phyloP scores from a whole-genome alignment of 2,329 filamentous ascomycete species.

The Xylariaceae sp. region DNA sequence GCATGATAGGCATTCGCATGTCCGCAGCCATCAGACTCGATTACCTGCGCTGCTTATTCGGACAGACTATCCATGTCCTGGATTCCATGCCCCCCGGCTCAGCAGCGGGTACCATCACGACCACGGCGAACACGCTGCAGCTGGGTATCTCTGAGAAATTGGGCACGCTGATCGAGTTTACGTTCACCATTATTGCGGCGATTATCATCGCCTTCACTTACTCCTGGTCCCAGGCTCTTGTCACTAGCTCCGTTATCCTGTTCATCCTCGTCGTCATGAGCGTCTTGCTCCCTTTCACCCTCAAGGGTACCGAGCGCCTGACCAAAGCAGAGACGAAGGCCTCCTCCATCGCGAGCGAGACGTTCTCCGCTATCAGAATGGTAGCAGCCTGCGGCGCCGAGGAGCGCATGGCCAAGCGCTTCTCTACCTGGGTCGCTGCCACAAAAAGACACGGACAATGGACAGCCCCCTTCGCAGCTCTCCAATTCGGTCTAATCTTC shows the following conservation, averaged over 20 bases:
- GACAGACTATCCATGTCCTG: constrained; percentile 61
- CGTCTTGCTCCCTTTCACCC: constrained; percentile 49
- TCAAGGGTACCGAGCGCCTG: constrained; percentile 45
- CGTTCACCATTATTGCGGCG: constrained; percentile 47
- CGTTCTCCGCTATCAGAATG: constrained; percentile 56
- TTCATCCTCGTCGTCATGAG: constrained; percentile 49
- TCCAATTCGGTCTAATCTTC: constrained; percentile 52
- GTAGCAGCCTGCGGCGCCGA: constrained; percentile 59
- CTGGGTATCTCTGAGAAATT: constrained; percentile 61
- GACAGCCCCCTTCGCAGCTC: constrained; percentile 46
- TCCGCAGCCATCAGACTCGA: constrained; percentile 57
- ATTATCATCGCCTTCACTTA: constrained; percentile 52
- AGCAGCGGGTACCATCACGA: constrained; percentile 59
- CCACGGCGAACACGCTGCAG: constrained; percentile 59
- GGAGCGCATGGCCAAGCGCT: constrained; percentile 47
- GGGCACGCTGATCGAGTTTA: constrained; percentile 52
- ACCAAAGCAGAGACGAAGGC: constrained; percentile 52
- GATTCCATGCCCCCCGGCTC: constrained; percentile 59
- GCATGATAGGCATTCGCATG: constrained; percentile 57
- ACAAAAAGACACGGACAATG: constrained; percentile 45
- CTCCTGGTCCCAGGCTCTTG: constrained; percentile 56
- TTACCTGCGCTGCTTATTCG: constrained; percentile 59
- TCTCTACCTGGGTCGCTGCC: constrained; percentile 50
- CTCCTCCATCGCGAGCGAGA: constrained; percentile 55
- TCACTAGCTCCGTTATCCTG: constrained; percentile 51